A percentile compares a stretch with the other conserved stretches of the same genome.
Evolutionary conservation across 441 rosid species (phyloP).

Genomic region (Viola pubescens): DNA sequence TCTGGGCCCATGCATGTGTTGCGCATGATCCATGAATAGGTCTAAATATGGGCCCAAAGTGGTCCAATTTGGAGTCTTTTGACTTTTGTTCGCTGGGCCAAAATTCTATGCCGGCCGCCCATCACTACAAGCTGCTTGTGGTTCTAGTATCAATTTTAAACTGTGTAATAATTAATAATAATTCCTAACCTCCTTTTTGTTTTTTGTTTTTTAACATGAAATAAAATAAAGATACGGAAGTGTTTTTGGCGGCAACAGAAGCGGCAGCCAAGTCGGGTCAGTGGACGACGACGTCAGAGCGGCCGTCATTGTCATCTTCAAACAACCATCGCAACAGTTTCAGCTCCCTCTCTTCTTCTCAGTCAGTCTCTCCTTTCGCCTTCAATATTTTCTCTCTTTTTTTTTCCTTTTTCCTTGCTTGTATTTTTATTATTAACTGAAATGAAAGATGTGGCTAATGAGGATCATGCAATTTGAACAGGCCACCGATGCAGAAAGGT

Average conservation of each 20-base stretch:
- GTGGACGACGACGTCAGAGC: conserved; percentile 41
- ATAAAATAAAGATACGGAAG: not conserved
- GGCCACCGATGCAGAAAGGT: conserved; percentile 51
- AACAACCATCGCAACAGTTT: conserved; percentile 52
- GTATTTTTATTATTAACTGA: not conserved
- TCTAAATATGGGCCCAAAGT: no score
- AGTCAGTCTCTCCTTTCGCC: conserved; percentile 36
- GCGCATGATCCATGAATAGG: not conserved
- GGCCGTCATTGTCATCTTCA: conserved; percentile 43
- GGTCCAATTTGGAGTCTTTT: no score
- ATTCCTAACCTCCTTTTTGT: no score
- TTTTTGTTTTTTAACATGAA: no score
- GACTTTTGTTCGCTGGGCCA: not conserved
- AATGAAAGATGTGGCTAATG: conserved; percentile 1
- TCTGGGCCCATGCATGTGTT: not conserved
- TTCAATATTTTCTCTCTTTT: not conserved
- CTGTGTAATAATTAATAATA: no score
- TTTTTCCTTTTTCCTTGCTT: not conserved
- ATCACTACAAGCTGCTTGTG: no score
- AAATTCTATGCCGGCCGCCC: not conserved
- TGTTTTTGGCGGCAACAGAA: conserved; percentile 31
- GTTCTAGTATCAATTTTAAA: no score
- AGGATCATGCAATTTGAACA: conserved; percentile 23
- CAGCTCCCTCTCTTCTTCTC: conserved; percentile 59
- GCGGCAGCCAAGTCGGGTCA: conserved; percentile 32